Evolutionary conservation across 1,284 basidiomycete genomes (phyloP), one percentile per base, ranked within the genome.

Genomic region (Gymnopus androsaceus): DNA sequence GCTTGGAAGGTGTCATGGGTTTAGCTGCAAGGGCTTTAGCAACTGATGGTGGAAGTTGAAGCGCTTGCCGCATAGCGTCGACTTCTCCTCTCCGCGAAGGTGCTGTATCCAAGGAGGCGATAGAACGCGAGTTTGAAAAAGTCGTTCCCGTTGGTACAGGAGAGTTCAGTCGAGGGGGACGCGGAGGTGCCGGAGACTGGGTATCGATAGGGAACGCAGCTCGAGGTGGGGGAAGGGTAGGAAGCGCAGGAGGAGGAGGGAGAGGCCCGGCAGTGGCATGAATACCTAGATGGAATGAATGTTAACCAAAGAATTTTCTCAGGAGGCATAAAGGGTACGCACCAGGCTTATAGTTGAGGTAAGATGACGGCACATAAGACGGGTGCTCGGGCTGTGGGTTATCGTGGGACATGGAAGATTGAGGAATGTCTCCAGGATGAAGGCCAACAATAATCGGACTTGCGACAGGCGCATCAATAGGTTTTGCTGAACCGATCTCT

Each of bases 181-280:
- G 81, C 57, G 86, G 85, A 25, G 86, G 84, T 17, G 85, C 79
- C 6, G 80, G 74, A 15, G 71, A 61, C 23, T 64, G 64, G 50
- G 72, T 21, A 55, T 79, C 72, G 28, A 82, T 74, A 57, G 73
- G 75, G 57, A 84, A 79, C 56, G 76, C 68, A 27, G 82, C 75
- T 57, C 82, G 75, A 5, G 87, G 85, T 23, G 86, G 87, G 30
- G 82, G 80, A 37, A 88, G 87, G 59, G 88, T 74, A 40, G 88
- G 87, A n/a, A n/a, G n/a, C n/a, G n/a, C n/a, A n/a, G n/a, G 85
- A 25, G 86, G 87, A 31, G 82, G 80, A 37, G 88, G 87, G 59
- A 88, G 75, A 40, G 88, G 87, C 1, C 88, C 85, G 38, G 87
- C 87, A 17, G 78, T 88, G 5, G 87, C 76, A 69, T 90, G 84